Conservation (phyloP, 225 moss, liverwort and hornwort species). For the Sphagnum tenellum region DNA sequence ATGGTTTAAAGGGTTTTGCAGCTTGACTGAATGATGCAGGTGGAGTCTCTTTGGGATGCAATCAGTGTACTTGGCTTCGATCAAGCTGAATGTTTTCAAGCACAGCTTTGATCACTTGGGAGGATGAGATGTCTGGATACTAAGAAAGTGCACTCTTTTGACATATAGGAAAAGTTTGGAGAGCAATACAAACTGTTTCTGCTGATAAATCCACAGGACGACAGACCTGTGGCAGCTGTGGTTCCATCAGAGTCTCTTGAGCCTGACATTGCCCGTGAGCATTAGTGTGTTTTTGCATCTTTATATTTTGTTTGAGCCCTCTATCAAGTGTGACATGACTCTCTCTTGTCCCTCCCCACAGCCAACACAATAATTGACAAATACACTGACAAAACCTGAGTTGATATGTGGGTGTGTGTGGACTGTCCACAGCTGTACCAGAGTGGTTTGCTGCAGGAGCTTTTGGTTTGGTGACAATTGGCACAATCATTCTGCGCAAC, state of each 20-base stretch:
- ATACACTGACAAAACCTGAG: neutral
- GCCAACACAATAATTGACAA: neutral
- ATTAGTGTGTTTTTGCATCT: neutral
- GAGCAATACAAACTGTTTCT: constrained; percentile 39
- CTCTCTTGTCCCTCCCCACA: neutral
- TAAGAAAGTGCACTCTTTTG: neutral
- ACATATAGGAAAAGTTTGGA: constrained; percentile 26
- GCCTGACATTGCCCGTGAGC: constrained; percentile 23
- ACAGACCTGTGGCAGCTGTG: constrained; percentile 33
- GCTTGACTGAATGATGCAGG: neutral
- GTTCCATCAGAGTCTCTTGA: constrained; percentile 35
- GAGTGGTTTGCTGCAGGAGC: constrained; percentile 40
- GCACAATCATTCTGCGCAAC: constrained; percentile 32
- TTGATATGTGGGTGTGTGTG: neutral
- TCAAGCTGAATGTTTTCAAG: no score
- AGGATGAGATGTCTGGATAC: no score
- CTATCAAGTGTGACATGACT: no score
- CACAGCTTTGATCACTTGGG: no score
- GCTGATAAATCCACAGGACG: constrained; percentile 26
- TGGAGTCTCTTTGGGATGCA: no score
- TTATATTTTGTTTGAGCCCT: no score
- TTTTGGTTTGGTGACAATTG: constrained; percentile 32
- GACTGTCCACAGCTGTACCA: constrained; percentile 19
- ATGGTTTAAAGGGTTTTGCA: neutral
- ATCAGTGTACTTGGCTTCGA: no score